A percentile compares a stretch with the other conserved stretches of the same genome.
These are phyloP conservation scores for Tuber aestivum DNA, from an alignment of 495 filamentous ascomycete species.

Conservation along the genomic window DNA sequence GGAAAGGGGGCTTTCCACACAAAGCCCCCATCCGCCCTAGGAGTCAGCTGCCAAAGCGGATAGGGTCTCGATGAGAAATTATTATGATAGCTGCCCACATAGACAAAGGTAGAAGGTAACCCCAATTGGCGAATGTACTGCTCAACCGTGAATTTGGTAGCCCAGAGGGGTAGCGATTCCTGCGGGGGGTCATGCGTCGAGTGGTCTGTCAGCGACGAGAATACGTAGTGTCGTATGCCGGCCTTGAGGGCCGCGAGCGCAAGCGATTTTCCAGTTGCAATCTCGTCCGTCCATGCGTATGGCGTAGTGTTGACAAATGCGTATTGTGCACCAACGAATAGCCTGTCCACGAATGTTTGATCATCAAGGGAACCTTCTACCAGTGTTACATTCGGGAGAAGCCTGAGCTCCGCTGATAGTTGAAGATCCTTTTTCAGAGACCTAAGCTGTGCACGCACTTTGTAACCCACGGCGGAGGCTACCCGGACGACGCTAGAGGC, in stretches of 20 bases:
- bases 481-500: constrained; percentile 88
- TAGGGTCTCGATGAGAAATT: constrained; percentile 94
- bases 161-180: constrained; percentile 70
- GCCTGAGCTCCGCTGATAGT: constrained; percentile 63
- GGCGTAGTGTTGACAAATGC: constrained; percentile 96
- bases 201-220: constrained; percentile 95
- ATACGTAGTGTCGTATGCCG: constrained; percentile 84
- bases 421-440: constrained; percentile 52
- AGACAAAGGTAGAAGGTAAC: constrained; percentile 84
- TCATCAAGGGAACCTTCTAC: constrained; percentile 76
- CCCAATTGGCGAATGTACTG: constrained; percentile 79
- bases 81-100: constrained; percentile 97
- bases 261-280: constrained; percentile 74
- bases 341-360: constrained; percentile 57
- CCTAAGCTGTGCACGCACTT: constrained; percentile 80
- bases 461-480: constrained; percentile 83
- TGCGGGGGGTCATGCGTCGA: constrained; percentile 49
- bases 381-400: constrained; percentile 76
- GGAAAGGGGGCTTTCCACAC: constrained; percentile 94
- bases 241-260: constrained; percentile 84
- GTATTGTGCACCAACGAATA: constrained; percentile 76
- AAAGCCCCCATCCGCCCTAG: constrained; percentile 65
- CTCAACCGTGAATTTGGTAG: constrained; percentile 83
- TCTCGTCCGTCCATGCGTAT: constrained; percentile 82
- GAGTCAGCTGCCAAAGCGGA: constrained; percentile 79